phyloP scores from a whole-genome alignment of 768 basidiomycete genomes.

The Mycena kentingensis region DNA sequence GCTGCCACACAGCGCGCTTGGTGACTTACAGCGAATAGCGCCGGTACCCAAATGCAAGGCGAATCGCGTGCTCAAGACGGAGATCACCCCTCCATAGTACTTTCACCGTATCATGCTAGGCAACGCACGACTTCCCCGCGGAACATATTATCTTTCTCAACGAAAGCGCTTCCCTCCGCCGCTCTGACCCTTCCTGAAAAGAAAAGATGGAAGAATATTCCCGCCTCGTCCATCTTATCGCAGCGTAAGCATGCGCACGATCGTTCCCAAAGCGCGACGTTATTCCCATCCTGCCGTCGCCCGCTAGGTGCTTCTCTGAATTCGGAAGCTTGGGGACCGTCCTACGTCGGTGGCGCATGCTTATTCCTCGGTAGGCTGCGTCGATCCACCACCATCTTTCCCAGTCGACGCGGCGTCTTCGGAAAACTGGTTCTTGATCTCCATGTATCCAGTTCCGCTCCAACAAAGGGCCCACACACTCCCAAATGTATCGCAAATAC shows the following conservation, averaged over 20 bases:
- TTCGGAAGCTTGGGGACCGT: background rate
- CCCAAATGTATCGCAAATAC: too few species aligned
- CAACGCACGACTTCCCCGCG: background rate
- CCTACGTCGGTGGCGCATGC: background rate
- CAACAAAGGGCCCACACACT: too few species aligned
- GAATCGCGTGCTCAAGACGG: conserved; percentile 83
- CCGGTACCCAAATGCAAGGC: conserved; percentile 88
- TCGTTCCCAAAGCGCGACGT: too few species aligned
- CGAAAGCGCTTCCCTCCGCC: background rate
- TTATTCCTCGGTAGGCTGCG: background rate
- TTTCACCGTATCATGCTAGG: background rate
- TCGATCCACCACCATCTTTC: conserved; percentile 2
- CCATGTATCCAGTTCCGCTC: too few species aligned
- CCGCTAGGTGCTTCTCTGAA: too few species aligned
- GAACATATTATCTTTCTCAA: background rate
- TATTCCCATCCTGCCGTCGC: too few species aligned
- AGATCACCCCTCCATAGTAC: conserved; percentile 46
- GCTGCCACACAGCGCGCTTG: conserved; percentile 3
- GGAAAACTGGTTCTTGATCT: too few species aligned
- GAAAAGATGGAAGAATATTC: background rate
- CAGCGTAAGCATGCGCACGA: too few species aligned
- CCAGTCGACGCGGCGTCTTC: too few species aligned
- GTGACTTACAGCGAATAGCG: conserved; percentile 49
- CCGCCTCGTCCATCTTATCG: background rate
- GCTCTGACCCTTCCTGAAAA: background rate